A percentile compares a stretch with the other conserved stretches of the same genome.
phyloP scores from a whole-genome alignment of 192 early-diverging fungal genomes.

The Coemansia sp. region DNA sequence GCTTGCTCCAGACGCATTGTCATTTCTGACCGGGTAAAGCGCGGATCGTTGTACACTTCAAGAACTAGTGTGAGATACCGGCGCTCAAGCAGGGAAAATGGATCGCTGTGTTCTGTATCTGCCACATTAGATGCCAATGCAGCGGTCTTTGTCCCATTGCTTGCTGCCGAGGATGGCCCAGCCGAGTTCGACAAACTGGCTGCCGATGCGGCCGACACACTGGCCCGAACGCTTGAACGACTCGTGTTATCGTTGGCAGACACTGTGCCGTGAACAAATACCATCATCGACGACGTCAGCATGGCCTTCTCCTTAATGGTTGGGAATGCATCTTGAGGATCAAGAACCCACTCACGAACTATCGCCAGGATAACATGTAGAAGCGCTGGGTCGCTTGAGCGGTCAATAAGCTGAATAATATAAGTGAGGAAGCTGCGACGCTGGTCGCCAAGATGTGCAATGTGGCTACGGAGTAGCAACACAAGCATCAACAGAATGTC shows the following conservation, averaged over 20 bases:
- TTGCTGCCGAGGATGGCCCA: not conserved
- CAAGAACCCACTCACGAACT: slow-evolving; percentile 84
- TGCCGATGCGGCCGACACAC: slow-evolving; percentile 1
- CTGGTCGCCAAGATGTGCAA: slow-evolving; percentile 78
- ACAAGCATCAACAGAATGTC: slow-evolving; percentile 53
- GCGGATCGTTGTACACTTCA: slow-evolving; percentile 80
- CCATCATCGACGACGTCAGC: slow-evolving; percentile 90
- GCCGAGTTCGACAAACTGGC: not conserved
- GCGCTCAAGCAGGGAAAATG: slow-evolving; percentile 64
- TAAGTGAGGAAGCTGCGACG: slow-evolving; percentile 81
- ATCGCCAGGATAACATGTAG: slow-evolving; percentile 77
- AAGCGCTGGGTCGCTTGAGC: slow-evolving; percentile 73
- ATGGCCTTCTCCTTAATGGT: slow-evolving; percentile 96
- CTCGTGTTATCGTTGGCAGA: slow-evolving; percentile 51
- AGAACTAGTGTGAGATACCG: slow-evolving; percentile 90
- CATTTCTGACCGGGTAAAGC: slow-evolving; percentile 85
- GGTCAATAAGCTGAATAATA: slow-evolving; percentile 82
- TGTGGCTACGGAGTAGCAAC: slow-evolving; percentile 58
- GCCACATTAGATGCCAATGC: not conserved
- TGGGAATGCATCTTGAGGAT: slow-evolving; percentile 83
- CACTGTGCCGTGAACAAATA: slow-evolving; percentile 71
- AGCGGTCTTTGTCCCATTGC: not conserved
- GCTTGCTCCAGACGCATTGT: slow-evolving; percentile 92
- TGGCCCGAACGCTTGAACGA: slow-evolving; percentile 36
- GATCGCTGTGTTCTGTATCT: slow-evolving; percentile 13